phyloP scores from a whole-genome alignment of 2,329 filamentous ascomycete species.

The Arachnomyces sp. region DNA sequence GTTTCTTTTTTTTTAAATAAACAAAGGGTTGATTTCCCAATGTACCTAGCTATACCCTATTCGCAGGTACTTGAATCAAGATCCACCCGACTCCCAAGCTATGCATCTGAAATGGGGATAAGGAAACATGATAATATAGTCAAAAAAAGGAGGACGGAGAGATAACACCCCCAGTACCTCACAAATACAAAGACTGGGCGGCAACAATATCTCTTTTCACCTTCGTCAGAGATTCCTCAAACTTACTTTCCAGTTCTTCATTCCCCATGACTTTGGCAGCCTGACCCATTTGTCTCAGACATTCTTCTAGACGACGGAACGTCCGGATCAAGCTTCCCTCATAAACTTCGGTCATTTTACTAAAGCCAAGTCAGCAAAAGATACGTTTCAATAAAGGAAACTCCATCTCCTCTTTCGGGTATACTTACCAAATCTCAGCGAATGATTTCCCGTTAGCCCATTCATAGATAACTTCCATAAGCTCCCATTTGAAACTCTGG shows the following conservation, averaged over 20 bases:
- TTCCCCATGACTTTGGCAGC: constrained; percentile 97
- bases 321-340: constrained; percentile 93
- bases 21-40: not conserved
- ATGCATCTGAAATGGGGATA: constrained; percentile 1
- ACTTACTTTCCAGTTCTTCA: constrained; percentile 86
- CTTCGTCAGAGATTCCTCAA: constrained; percentile 76
- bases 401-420: not conserved
- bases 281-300: constrained; percentile 89
- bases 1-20: constrained; percentile 10
- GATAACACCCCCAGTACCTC: constrained; percentile 27
- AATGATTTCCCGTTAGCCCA: constrained; percentile 91
- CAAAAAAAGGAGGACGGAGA: not conserved
- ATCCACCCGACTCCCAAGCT: constrained; percentile 2
- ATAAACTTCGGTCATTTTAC: constrained; percentile 98
- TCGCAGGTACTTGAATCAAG: not conserved
- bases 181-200: constrained; percentile 87
- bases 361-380: constrained; percentile 28
- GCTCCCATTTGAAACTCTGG: constrained; percentile 79
- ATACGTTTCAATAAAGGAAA: too few species aligned
- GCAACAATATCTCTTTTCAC: constrained; percentile 91
- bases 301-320: constrained; percentile 89
- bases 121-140: not conserved
- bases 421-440: constrained; percentile 82
- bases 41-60: not conserved
- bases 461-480: constrained; percentile 92